A percentile compares a stretch with the other conserved stretches of the same genome.
Evolutionary conservation across 768 basidiomycete species (phyloP).

Genomic region (Kwoniella botswanensis): DNA sequence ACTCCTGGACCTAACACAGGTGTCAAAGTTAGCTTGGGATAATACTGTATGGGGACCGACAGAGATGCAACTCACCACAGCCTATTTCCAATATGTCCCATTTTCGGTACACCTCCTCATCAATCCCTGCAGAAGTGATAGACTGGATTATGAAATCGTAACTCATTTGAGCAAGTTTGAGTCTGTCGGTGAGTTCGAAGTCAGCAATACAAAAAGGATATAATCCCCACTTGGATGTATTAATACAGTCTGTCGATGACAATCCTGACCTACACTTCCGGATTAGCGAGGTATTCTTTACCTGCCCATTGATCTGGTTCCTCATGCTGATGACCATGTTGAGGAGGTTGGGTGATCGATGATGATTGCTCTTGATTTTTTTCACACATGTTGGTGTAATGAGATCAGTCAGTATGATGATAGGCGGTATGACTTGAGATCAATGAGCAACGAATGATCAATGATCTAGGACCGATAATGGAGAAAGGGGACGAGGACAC

Average conservation of each 20-base stretch:
- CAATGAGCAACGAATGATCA: too few species aligned
- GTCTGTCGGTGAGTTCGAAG: slow-evolving; percentile 6
- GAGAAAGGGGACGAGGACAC: too few species aligned
- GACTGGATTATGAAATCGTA: slow-evolving; percentile 31
- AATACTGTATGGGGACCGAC: not conserved
- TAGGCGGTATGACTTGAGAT: too few species aligned
- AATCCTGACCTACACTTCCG: slow-evolving; percentile 32
- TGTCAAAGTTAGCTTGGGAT: not conserved
- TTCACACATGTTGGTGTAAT: not conserved
- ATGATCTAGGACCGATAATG: too few species aligned
- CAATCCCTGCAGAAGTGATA: slow-evolving; percentile 21
- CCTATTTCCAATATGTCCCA: slow-evolving; percentile 40
- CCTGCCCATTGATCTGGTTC: slow-evolving; percentile 27
- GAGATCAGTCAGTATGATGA: too few species aligned
- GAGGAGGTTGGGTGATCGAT: slow-evolving; percentile 7
- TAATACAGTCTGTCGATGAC: too few species aligned
- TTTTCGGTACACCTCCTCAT: slow-evolving; percentile 12
- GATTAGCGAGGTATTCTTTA: slow-evolving; percentile 30
- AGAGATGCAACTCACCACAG: slow-evolving; percentile 33
- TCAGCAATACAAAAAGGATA: not conserved
- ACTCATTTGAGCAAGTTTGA: slow-evolving; percentile 25
- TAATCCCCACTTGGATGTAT: too few species aligned
- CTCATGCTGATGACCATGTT: slow-evolving; percentile 25
- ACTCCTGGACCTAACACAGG: slow-evolving; percentile 38
- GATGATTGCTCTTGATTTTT: slow-evolving; percentile 9